Evolutionary conservation across 192 early-diverging fungal genomes (phyloP).

Genomic region (Helicostylum pulchrum): DNA sequence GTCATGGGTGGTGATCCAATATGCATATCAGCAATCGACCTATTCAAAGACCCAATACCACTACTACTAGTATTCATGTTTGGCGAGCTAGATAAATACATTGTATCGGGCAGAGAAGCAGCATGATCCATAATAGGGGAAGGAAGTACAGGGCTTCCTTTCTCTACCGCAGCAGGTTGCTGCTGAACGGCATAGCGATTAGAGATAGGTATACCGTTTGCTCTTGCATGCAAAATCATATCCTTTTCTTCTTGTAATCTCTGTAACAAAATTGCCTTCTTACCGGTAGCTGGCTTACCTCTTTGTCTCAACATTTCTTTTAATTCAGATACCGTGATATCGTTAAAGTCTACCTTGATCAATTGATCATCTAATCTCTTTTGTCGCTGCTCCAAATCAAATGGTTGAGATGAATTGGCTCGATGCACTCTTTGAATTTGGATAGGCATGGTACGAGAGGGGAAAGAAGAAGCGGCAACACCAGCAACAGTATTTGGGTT

Average conservation of each 20-base stretch:
- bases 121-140: slow-evolving; percentile 6
- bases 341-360: slow-evolving; percentile 64
- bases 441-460: slow-evolving; percentile 31
- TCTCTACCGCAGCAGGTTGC: not conserved
- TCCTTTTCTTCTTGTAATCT: slow-evolving; percentile 60
- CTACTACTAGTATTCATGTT: slow-evolving; percentile 2
- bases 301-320: slow-evolving; percentile 70
- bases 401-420: not conserved
- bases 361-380: slow-evolving; percentile 59
- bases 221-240: slow-evolving; percentile 39
- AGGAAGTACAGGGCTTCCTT: not conserved
- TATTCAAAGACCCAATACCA: slow-evolving; percentile 18
- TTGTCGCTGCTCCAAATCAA: slow-evolving; percentile 49
- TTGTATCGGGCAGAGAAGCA: slow-evolving; percentile 10
- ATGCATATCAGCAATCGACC: slow-evolving; percentile 34
- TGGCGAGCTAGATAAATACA: slow-evolving; percentile 14
- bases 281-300: slow-evolving; percentile 64
- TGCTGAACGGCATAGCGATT: slow-evolving; percentile 4
- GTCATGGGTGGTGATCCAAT: slow-evolving; percentile 30
- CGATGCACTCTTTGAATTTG: slow-evolving; percentile 28
- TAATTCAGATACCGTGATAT: slow-evolving; percentile 70
- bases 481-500: slow-evolving; percentile 4
- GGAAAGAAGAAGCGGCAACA: slow-evolving; percentile 10
- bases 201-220: not conserved
- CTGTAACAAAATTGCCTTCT: slow-evolving; percentile 69